phyloP scores from a whole-genome alignment of 139 green algal genomes.

The Choricystis sp. region DNA sequence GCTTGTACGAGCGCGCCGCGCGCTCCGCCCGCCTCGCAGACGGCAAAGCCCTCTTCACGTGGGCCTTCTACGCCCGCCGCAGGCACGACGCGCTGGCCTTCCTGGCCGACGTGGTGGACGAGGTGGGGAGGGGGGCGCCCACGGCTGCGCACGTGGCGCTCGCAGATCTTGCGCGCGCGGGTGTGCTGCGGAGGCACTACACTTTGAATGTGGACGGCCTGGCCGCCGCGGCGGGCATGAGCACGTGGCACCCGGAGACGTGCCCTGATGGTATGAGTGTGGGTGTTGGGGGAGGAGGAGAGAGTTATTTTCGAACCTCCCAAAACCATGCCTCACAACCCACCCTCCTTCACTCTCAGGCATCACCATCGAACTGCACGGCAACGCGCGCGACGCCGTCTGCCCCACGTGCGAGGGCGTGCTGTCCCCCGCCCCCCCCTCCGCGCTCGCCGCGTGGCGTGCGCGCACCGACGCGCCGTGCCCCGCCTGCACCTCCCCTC shows the following conservation, averaged over 20 bases:
- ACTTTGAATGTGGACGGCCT: constrained; percentile 88
- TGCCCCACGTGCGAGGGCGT: constrained; percentile 28
- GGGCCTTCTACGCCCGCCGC: constrained; percentile 55
- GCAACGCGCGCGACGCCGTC: constrained; percentile 47
- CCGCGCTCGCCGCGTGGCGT: constrained; percentile 16
- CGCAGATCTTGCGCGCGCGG: constrained; percentile 17
- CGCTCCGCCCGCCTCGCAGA: constrained; percentile 48
- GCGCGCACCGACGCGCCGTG: background rate
- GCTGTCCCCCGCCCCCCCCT: constrained; percentile 21
- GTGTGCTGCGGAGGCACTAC: constrained; percentile 68
- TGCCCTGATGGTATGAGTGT: constrained; percentile 27
- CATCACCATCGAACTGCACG: constrained; percentile 77
- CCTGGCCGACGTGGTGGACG: constrained; percentile 5
- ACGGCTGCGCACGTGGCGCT: constrained; percentile 36
- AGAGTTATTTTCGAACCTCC: background rate
- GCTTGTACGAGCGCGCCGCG: constrained; percentile 66
- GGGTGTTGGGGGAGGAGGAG: background rate
- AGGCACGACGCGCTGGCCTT: constrained; percentile 15
- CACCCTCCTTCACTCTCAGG: too few species aligned
- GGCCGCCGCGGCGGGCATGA: constrained; percentile 45
- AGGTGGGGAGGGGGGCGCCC: constrained; percentile 35
- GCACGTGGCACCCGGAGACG: constrained; percentile 62
- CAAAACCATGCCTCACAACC: background rate
- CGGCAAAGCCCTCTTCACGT: constrained; percentile 77
- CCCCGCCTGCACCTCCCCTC: background rate